These are phyloP conservation scores for Yamadazyma spencermartinsiae DNA, from an alignment of 1,139 yeast species.

Conservation along the genomic window DNA sequence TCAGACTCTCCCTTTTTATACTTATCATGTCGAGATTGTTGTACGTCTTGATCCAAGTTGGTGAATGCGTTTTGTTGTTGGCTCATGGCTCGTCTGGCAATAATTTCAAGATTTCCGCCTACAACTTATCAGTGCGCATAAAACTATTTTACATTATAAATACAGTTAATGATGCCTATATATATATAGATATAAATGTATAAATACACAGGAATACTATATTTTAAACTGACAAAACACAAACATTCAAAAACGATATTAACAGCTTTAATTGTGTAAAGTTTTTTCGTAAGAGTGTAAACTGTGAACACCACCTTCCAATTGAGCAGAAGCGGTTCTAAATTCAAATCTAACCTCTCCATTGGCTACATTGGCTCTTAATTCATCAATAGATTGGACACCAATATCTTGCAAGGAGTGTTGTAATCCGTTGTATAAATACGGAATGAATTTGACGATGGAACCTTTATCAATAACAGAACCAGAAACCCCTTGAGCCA, in stretches of 20 bases:
- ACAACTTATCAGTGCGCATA: not conserved
- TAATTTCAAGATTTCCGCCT: slow-evolving; percentile 1
- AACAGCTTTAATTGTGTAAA: slow-evolving; percentile 59
- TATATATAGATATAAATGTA: not conserved
- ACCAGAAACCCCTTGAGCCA: slow-evolving; percentile 99
- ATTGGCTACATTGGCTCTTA: slow-evolving; percentile 62
- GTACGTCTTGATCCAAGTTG: slow-evolving; percentile 43
- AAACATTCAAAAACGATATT: not conserved
- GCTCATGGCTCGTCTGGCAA: not conserved
- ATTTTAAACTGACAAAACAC: not conserved
- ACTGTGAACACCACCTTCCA: slow-evolving; percentile 98
- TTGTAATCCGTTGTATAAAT: slow-evolving; percentile 92
- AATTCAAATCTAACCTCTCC: slow-evolving; percentile 91
- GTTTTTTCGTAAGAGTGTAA: slow-evolving; percentile 97
- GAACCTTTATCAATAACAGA: slow-evolving; percentile 97
- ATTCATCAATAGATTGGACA: slow-evolving; percentile 60
- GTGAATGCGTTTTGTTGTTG: slow-evolving; percentile 34
- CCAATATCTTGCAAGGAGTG: slow-evolving; percentile 99
- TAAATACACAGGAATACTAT: not conserved
- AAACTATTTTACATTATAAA: not conserved
- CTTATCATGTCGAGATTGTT: slow-evolving; percentile 45
- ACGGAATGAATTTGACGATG: slow-evolving; percentile 88
- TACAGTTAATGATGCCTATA: not conserved
- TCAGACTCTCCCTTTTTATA: slow-evolving; percentile 48
- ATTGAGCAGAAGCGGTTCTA: slow-evolving; percentile 98